phyloP scores from a whole-genome alignment of 495 filamentous ascomycete species.

The Astrothelium subdiscretum region DNA sequence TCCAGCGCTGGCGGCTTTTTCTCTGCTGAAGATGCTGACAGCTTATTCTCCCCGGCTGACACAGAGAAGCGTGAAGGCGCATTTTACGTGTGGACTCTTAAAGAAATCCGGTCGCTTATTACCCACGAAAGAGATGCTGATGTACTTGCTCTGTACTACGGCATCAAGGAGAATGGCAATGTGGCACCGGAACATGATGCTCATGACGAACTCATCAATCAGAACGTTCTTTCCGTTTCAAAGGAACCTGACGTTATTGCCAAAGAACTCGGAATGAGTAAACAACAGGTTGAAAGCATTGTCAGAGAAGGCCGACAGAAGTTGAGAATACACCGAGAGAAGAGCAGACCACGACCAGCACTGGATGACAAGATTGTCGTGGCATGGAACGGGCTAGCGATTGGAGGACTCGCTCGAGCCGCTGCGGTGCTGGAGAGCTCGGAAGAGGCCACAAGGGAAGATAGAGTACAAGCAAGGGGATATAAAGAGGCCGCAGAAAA shows the following conservation, averaged over 20 bases:
- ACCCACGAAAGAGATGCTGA: conserved; percentile 54
- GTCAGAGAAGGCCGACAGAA: conserved; percentile 57
- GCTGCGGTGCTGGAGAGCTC: conserved; percentile 42
- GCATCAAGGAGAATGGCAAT: conserved; percentile 80
- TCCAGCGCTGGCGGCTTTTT: conserved; percentile 65
- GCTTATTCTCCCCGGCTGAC: conserved; percentile 61
- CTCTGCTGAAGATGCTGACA: conserved; percentile 88
- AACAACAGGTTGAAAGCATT: conserved; percentile 60
- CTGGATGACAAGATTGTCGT: conserved; percentile 88
- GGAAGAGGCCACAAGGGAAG: conserved; percentile 33
- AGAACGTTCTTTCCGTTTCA: conserved; percentile 52
- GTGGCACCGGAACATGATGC: conserved; percentile 73
- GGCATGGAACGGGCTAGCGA: conserved; percentile 81
- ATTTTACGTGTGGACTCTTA: conserved; percentile 88
- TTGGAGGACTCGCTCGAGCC: conserved; percentile 67
- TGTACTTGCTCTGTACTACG: conserved; percentile 75
- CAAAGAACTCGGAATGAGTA: conserved; percentile 63
- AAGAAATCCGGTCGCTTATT: conserved; percentile 73
- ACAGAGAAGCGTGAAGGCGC: conserved; percentile 84
- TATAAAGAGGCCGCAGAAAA: conserved; percentile 56
- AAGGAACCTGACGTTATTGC: conserved; percentile 56
- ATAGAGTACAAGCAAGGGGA: conserved; percentile 41
- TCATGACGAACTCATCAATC: conserved; percentile 87
- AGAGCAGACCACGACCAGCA: conserved; percentile 63
- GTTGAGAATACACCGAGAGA: conserved; percentile 61